These are phyloP conservation scores for Trichoderma lentiforme DNA, from an alignment of 2,329 filamentous ascomycete genomes.

Conservation along the genomic window DNA sequence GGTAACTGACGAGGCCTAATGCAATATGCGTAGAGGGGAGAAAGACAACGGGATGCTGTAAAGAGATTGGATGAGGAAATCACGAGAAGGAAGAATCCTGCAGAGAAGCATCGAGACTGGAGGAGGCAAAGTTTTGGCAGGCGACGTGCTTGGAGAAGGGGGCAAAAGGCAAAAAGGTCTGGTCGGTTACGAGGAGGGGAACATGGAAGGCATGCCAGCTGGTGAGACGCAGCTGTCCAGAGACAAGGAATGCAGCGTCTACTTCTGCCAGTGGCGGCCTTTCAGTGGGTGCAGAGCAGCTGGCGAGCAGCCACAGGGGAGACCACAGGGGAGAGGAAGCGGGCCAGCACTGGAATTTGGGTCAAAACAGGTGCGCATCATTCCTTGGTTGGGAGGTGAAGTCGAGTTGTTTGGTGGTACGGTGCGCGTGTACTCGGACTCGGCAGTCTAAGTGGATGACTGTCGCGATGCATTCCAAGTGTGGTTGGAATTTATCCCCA, in stretches of 20 bases:
- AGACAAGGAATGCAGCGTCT: slow-evolving; percentile 25
- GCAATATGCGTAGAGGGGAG: neutral
- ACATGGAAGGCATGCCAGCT: slow-evolving; percentile 14
- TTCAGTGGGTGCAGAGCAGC: slow-evolving; percentile 3
- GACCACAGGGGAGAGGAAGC: slow-evolving; percentile 1
- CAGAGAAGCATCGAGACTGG: neutral
- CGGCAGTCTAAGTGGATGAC: neutral
- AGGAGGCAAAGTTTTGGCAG: slow-evolving; percentile 14
- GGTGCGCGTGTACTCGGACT: too few species aligned
- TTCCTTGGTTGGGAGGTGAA: neutral
- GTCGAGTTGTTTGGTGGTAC: neutral
- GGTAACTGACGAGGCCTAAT: slow-evolving; percentile 3
- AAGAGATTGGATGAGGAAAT: neutral
- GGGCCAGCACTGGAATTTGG: slow-evolving; percentile 19
- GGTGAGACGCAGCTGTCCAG: neutral
- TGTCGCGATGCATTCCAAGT: slow-evolving; percentile 21
- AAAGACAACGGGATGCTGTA: neutral
- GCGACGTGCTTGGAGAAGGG: slow-evolving; percentile 8
- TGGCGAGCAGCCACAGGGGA: neutral
- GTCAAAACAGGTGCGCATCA: slow-evolving; percentile 6
- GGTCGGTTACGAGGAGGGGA: neutral
- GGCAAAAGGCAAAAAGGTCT: neutral
- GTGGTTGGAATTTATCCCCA: slow-evolving; percentile 6
- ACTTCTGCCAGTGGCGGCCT: slow-evolving; percentile 18
- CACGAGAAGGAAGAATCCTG: slow-evolving; percentile 1